Evolutionary conservation across 768 basidiomycete genomes (phyloP).

Genomic region (Obba rivulosa): DNA sequence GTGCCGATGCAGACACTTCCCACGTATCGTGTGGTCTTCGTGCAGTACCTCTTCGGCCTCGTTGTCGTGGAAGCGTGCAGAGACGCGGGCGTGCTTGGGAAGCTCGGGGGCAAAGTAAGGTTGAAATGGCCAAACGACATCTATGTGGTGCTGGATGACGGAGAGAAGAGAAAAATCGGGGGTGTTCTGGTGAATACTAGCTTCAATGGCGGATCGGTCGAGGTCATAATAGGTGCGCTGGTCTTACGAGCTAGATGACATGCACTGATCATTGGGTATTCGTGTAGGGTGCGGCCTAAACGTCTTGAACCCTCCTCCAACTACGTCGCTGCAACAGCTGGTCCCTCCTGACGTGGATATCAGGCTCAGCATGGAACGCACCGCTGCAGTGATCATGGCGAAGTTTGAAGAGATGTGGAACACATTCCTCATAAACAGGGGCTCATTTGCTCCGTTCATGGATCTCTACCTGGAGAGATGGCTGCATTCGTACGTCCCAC

Average conservation of each 20-base stretch:
- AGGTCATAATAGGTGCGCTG: constrained; percentile 74
- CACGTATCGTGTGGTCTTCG: constrained; percentile 72
- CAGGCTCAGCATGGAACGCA: constrained; percentile 62
- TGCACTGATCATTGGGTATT: not conserved
- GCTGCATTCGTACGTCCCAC: constrained; percentile 80
- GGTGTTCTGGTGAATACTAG: constrained; percentile 89
- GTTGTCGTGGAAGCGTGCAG: constrained; percentile 87
- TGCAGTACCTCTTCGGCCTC: constrained; percentile 89
- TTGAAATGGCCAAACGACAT: constrained; percentile 99
- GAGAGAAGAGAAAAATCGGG: constrained; percentile 70
- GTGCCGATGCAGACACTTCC: constrained; percentile 47
- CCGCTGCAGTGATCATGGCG: constrained; percentile 68
- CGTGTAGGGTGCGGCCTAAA: constrained; percentile 83
- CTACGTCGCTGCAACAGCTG: constrained; percentile 76
- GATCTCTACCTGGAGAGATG: constrained; percentile 74
- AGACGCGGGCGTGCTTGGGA: constrained; percentile 45
- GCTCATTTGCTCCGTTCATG: constrained; percentile 79
- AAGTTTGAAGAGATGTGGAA: constrained; percentile 80
- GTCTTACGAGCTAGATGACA: not conserved
- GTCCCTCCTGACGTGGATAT: constrained; percentile 28
- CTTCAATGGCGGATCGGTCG: constrained; percentile 65
- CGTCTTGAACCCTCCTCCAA: constrained; percentile 74
- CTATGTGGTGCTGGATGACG: constrained; percentile 61
- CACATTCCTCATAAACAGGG: constrained; percentile 55
- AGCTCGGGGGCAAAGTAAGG: constrained; percentile 51